Evolutionary conservation across 352 stramenopile genomes (phyloP).

Genomic region (Paralagenidium karlingii): DNA sequence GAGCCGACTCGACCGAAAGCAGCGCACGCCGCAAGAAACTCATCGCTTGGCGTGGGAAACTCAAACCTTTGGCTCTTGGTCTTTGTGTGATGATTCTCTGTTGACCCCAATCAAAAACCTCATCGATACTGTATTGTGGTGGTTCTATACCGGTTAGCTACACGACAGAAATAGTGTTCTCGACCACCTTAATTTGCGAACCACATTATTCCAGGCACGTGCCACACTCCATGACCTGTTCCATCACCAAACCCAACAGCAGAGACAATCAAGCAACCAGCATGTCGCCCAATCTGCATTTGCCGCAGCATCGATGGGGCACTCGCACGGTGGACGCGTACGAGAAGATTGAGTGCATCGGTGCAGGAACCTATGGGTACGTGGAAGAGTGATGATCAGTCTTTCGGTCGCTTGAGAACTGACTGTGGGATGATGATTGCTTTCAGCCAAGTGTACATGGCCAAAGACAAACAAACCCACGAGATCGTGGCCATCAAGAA

Average conservation of each 20-base stretch:
- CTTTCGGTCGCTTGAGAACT: background rate
- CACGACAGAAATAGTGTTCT: no score
- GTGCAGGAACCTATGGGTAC: constrained; percentile 80
- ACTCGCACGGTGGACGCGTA: constrained; percentile 75
- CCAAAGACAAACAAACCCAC: constrained; percentile 70
- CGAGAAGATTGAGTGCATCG: constrained; percentile 84
- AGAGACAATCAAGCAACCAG: no score
- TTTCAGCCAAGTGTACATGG: constrained; percentile 78
- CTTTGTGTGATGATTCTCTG: no score
- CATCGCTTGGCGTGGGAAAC: no score
- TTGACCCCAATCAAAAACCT: no score
- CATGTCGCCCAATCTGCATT: constrained; percentile 69
- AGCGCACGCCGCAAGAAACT: constrained; percentile 57
- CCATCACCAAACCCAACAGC: no score
- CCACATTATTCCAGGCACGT: background rate
- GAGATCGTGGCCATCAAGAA: constrained; percentile 88
- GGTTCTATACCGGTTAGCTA: no score
- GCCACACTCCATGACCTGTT: no score
- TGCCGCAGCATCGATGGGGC: constrained; percentile 77
- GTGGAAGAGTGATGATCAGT: background rate
- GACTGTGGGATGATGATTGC: background rate
- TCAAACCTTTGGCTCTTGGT: no score
- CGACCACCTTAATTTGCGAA: background rate
- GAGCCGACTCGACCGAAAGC: constrained; percentile 56
- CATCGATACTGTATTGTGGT: no score